A percentile compares a stretch with the other conserved stretches of the same genome.
Evolutionary conservation across 2,329 filamentous ascomycete species (phyloP).

Genomic region (Cyphellophora attinorum): DNA sequence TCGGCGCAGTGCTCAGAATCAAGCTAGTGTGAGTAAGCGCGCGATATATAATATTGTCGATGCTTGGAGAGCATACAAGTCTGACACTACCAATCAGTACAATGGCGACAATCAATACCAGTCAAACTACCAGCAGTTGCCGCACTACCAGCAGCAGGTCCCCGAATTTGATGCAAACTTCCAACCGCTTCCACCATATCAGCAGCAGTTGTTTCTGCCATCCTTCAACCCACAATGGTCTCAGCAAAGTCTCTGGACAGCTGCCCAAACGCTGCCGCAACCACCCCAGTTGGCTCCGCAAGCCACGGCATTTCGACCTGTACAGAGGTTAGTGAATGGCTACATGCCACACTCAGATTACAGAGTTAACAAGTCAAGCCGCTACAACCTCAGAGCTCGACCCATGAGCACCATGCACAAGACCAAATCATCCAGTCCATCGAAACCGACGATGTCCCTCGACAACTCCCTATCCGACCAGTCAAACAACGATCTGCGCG

Average conservation of each 20-base stretch:
- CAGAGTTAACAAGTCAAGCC: conserved; percentile 18
- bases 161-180: too few relatives aligned
- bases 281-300: neutral
- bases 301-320: conserved; percentile 4
- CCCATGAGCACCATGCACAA: neutral
- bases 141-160: too few relatives aligned
- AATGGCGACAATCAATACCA: too few relatives aligned
- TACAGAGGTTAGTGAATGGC: conserved; percentile 15
- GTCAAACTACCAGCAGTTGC: too few relatives aligned
- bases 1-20: too few relatives aligned
- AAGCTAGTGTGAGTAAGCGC: neutral
- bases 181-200: too few relatives aligned
- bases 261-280: conserved; percentile 2
- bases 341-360: conserved; percentile 17
- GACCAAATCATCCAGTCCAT: neutral
- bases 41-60: conserved; percentile 16
- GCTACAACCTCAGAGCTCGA: neutral
- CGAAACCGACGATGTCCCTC: neutral
- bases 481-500: conserved; percentile 1
- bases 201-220: too few relatives aligned
- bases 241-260: too few relatives aligned
- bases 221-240: too few relatives aligned
- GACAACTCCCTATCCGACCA: conserved; percentile 3
- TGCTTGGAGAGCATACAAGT: conserved; percentile 16
- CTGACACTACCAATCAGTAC: too few relatives aligned